phyloP scores from a whole-genome alignment of 2,329 filamentous ascomycete genomes.

The Phoma sp. region DNA sequence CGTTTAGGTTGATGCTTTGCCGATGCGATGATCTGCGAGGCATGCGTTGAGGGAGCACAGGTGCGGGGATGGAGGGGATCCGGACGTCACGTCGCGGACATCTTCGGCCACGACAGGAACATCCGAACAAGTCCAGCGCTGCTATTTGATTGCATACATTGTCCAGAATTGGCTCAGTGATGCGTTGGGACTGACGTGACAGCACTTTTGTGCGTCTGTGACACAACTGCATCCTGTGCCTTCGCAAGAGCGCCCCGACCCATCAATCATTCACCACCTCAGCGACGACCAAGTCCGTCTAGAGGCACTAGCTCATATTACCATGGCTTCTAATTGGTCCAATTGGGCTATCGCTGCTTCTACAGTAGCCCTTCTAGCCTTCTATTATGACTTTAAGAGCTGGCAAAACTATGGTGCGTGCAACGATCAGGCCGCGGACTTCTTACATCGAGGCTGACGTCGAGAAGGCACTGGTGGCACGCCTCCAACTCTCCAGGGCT shows the following conservation, averaged over 20 bases:
- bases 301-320: too few relatives aligned
- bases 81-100: not conserved
- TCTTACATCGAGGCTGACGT: conserved; percentile 7
- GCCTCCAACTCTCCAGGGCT: conserved; percentile 38
- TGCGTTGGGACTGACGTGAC: conserved; percentile 8
- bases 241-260: not conserved
- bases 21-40: not conserved
- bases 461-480: conserved; percentile 39
- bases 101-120: not conserved
- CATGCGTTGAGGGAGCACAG: not conserved
- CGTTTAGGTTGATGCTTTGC: not conserved
- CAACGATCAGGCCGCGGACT: not conserved
- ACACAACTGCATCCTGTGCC: too few relatives aligned
- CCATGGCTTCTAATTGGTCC: not conserved
- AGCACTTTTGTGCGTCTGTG: not conserved
- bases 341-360: conserved; percentile 18
- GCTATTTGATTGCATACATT: not conserved
- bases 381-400: conserved; percentile 33
- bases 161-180: too few relatives aligned
- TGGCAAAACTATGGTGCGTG: conserved; percentile 30
- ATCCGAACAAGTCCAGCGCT: not conserved
- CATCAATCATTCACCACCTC: not conserved
- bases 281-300: not conserved
- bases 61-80: conserved; percentile 15
- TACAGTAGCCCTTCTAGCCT: conserved; percentile 19